Base-by-base conservation (phyloP, 768 basidiomycete genomes). In the Mycena amicta region DNA sequence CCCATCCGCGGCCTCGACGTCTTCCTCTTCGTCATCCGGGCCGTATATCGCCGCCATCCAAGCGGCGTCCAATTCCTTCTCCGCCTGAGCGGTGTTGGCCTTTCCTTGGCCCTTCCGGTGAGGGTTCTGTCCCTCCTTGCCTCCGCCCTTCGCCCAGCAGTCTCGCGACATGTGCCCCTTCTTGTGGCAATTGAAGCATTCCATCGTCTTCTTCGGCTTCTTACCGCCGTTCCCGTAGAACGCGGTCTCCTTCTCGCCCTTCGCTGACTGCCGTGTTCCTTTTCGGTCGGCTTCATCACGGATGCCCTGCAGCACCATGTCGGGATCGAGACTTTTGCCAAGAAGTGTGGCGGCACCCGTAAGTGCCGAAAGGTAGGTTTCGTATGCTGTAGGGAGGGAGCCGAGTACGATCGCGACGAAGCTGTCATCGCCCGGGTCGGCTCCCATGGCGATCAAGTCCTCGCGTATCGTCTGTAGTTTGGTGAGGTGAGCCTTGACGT, bases 381-480 rank as follows among this genome's bases (percentile, higher is more conserved):
- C 59, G 57, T 63, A 69, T 6, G 67, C 65, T n/a, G 37, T 6
- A 1, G 70, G 70, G 23, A 71, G 60, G 2, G 71, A 70, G 16
- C 62, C 52, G 16, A 70, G 52, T 45, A 70, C 57, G 13, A 70
- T 69, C 1, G 64, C 55, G 18, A 54, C 29, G 52, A 66, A 66
- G 37, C 64, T 66, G 3, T 64, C 60, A n/a, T 70, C 61, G 3
- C 52, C 31, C 3, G 62, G 53, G 2, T 64, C 15, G 3, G 58
- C 60, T 4, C 63, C 67, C 69, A 70, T 70, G 12, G 49, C 56
- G 13, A 57, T 52, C 16, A 53, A 31, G 22, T 59, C 57, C 23
- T 68, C 61, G 23, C 53, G 60, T 46, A 68, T 57, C 3, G 39
- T 53, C 20, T 41, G 25, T 0, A 70, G 29, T 40, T 60, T 56